Evolutionary conservation across 176 grass and related monocot genomes (phyloP).

Genomic region (Panicum miliaceum): DNA sequence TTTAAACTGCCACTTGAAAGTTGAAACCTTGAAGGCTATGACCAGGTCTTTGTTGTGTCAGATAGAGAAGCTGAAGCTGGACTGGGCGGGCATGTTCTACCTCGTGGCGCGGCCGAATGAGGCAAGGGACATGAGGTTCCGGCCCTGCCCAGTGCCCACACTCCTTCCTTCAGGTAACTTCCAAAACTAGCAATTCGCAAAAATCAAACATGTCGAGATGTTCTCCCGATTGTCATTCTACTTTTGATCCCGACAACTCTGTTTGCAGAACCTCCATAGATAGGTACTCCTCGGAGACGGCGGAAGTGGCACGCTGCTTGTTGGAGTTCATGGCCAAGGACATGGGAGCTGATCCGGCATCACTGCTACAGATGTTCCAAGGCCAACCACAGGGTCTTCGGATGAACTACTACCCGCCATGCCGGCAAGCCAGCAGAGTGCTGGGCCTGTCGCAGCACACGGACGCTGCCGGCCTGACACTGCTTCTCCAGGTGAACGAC

Average conservation of each 20-base stretch:
- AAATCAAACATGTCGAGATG: neutral
- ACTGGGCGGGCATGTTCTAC: slow-evolving; percentile 53
- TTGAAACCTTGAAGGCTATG: slow-evolving; percentile 52
- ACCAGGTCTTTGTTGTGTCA: slow-evolving; percentile 47
- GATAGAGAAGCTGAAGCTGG: slow-evolving; percentile 53
- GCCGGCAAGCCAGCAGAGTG: slow-evolving; percentile 44
- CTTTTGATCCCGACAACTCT: neutral
- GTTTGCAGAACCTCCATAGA: slow-evolving; percentile 51
- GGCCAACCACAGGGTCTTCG: slow-evolving; percentile 52
- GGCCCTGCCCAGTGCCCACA: slow-evolving; percentile 47
- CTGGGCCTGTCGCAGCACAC: slow-evolving; percentile 65
- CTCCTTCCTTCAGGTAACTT: slow-evolving; percentile 36
- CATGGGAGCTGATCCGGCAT: slow-evolving; percentile 45
- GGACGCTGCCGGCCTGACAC: slow-evolving; percentile 44
- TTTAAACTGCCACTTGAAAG: slow-evolving; percentile 40
- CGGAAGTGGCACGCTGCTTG: slow-evolving; percentile 40
- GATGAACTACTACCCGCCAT: slow-evolving; percentile 69
- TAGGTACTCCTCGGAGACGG: slow-evolving; percentile 54
- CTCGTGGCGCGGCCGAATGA: slow-evolving; percentile 36
- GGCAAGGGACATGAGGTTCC: slow-evolving; percentile 40
- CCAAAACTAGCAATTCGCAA: neutral
- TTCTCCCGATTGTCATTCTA: neutral
- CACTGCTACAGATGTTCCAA: slow-evolving; percentile 30
- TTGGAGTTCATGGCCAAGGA: slow-evolving; percentile 51
- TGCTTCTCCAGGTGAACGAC: slow-evolving; percentile 52